Evolutionary conservation across 768 basidiomycete genomes (phyloP).

Genomic region (Gloeostereum incarnatum): DNA sequence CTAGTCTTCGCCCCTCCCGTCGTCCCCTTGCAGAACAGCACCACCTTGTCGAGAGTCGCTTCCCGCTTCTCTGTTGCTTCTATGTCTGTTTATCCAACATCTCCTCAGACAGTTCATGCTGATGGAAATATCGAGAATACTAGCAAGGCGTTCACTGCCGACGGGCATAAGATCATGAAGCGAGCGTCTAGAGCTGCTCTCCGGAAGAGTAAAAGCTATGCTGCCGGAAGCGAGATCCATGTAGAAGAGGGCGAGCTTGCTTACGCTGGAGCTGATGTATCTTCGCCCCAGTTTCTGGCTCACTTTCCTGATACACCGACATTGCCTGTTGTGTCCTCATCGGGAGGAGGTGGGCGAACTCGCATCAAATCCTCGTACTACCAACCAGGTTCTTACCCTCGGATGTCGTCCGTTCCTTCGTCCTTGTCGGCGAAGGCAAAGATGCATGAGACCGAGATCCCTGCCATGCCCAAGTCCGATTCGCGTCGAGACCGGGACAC

Average conservation of each 20-base stretch:
- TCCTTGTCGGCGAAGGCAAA: conserved; percentile 15
- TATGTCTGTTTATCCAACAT: conserved; percentile 35
- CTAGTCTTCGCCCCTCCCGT: background rate
- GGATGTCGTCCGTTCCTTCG: conserved; percentile 36
- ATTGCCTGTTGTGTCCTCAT: conserved; percentile 10
- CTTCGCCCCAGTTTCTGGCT: conserved; percentile 26
- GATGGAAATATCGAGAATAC: no score
- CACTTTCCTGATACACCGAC: conserved; percentile 19
- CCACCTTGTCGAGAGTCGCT: conserved; percentile 18
- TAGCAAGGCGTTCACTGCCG: conserved; percentile 25
- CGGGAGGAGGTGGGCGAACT: conserved; percentile 56
- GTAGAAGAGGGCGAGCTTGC: conserved; percentile 22
- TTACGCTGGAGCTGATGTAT: conserved; percentile 45
- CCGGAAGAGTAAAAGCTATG: conserved; percentile 17
- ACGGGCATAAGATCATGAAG: conserved; percentile 27
- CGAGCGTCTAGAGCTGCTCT: conserved; percentile 22
- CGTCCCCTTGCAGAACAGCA: conserved; percentile 10
- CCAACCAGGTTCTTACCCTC: conserved; percentile 42
- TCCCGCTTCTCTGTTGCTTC: conserved; percentile 30
- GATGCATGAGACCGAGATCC: conserved; percentile 21
- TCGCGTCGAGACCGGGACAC: conserved; percentile 31
- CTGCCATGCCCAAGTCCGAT: conserved; percentile 26
- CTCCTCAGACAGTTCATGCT: conserved; percentile 22
- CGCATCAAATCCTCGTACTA: conserved; percentile 66
- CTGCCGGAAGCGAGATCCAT: conserved; percentile 15